Evolutionary conservation across 306 rosid genomes (phyloP).

Genomic region (Castanea crenata): DNA sequence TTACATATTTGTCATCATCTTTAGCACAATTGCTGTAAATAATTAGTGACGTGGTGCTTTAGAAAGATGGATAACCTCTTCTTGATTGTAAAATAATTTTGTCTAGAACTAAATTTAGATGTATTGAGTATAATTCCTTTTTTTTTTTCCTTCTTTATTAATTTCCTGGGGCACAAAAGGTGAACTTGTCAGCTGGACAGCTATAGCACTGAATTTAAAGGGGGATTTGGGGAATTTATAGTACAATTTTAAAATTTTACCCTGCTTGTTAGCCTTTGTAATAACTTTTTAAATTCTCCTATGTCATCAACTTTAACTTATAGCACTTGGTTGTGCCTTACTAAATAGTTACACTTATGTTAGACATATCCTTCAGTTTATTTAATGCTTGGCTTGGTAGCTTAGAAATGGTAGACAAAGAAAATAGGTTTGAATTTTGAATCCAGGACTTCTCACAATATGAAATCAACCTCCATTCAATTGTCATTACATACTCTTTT

Average conservation of each 20-base stretch:
- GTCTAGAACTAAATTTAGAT: too few relatives aligned
- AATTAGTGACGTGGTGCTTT: not conserved
- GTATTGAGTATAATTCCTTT: not conserved
- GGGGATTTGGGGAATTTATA: not conserved
- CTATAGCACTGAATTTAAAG: not conserved
- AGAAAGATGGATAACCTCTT: not conserved
- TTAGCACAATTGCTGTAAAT: not conserved
- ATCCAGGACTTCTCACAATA: too few relatives aligned
- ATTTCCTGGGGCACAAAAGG: not conserved
- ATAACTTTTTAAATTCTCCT: not conserved
- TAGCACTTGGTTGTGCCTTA: not conserved
- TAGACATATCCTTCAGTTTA: not conserved
- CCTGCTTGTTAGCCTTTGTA: not conserved
- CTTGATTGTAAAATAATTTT: not conserved
- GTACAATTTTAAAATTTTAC: not conserved
- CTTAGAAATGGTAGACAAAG: too few relatives aligned
- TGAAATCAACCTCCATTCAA: too few relatives aligned
- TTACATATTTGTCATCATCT: conserved; percentile 6
- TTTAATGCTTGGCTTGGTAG: too few relatives aligned
- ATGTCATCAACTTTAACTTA: not conserved
- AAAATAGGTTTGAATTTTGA: too few relatives aligned
- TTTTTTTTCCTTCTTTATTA: not conserved
- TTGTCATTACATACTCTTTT: too few relatives aligned
- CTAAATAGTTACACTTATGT: not conserved
- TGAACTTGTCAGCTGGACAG: not conserved